A percentile compares a stretch with the other conserved stretches of the same genome.
phyloP scores from a whole-genome alignment of 208 protist species.

The Naegleria gruberi region DNA sequence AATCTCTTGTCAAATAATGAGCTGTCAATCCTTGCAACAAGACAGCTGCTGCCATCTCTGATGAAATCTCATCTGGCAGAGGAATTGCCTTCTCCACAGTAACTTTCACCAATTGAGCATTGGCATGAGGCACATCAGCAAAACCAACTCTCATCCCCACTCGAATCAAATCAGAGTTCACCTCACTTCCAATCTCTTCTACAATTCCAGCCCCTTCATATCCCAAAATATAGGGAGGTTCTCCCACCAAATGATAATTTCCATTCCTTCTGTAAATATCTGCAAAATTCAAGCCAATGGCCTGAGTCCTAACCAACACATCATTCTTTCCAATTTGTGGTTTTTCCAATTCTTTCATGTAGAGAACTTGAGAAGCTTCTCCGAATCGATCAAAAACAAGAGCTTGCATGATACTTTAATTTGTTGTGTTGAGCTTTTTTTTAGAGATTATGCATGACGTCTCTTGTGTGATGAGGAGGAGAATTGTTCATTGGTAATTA shows the following conservation, averaged over 20 bases:
- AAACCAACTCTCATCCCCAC: slow-evolving; percentile 60
- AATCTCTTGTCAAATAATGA: slow-evolving; percentile 65
- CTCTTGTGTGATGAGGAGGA: too few species aligned
- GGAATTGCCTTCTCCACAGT: background rate
- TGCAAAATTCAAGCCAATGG: slow-evolving; percentile 78
- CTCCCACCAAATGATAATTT: slow-evolving; percentile 53
- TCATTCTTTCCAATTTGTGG: background rate
- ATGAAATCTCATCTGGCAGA: slow-evolving; percentile 51
- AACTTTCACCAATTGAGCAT: background rate
- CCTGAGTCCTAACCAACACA: slow-evolving; percentile 17
- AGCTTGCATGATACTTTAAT: too few species aligned
- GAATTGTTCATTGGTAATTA: too few species aligned
- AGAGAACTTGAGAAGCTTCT: too few species aligned
- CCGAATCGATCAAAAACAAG: too few species aligned
- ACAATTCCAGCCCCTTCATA: slow-evolving; percentile 51
- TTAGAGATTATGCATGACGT: too few species aligned
- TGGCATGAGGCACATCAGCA: slow-evolving; percentile 51
- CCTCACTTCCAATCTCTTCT: slow-evolving; percentile 20
- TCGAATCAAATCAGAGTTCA: slow-evolving; percentile 55
- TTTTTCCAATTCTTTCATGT: too few species aligned
- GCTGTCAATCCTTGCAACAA: slow-evolving; percentile 72
- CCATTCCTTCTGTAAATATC: slow-evolving; percentile 72
- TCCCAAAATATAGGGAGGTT: slow-evolving; percentile 59
- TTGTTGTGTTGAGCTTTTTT: too few species aligned
- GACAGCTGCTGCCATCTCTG: slow-evolving; percentile 50